Evolutionary conservation across 805 yeast genomes (phyloP).

Genomic region (Yamadazyma sp.): DNA sequence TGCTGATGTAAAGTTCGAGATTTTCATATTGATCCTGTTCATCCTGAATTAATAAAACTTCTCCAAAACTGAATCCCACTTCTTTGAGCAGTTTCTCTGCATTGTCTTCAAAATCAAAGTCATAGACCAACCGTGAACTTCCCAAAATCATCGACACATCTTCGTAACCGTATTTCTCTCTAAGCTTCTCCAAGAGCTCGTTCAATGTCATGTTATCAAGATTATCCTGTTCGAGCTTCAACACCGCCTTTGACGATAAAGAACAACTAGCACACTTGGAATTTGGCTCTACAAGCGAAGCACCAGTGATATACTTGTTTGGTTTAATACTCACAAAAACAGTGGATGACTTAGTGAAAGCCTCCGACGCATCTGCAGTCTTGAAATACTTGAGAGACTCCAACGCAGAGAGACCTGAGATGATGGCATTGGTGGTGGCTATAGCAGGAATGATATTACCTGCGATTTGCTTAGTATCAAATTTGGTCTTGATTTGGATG

Average conservation of each 20-base stretch:
- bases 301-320: constrained; percentile 65
- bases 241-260: constrained; percentile 52
- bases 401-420: constrained; percentile 84
- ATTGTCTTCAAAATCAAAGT: constrained; percentile 76
- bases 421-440: constrained; percentile 95
- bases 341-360: constrained; percentile 24
- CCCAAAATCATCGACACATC: constrained; percentile 62
- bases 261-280: constrained; percentile 69
- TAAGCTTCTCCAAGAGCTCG: constrained; percentile 52
- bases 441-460: constrained; percentile 98
- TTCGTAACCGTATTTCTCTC: constrained; percentile 49
- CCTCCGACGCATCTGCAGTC: not conserved
- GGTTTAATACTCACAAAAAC: constrained; percentile 45
- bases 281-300: constrained; percentile 61
- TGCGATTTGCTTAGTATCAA: constrained; percentile 90
- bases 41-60: constrained; percentile 69
- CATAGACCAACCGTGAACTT: constrained; percentile 65
- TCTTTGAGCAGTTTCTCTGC: constrained; percentile 45
- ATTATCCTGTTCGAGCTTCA: constrained; percentile 30
- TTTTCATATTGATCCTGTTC: constrained; percentile 69
- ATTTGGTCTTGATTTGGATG: constrained; percentile 71
- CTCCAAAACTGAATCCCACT: constrained; percentile 57
- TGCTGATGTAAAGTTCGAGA: constrained; percentile 48
- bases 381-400: constrained; percentile 59
- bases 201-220: constrained; percentile 38